Base-by-base conservation (phyloP, 2,329 filamentous ascomycete genomes). In the Tetracladium maxilliforme region DNA sequence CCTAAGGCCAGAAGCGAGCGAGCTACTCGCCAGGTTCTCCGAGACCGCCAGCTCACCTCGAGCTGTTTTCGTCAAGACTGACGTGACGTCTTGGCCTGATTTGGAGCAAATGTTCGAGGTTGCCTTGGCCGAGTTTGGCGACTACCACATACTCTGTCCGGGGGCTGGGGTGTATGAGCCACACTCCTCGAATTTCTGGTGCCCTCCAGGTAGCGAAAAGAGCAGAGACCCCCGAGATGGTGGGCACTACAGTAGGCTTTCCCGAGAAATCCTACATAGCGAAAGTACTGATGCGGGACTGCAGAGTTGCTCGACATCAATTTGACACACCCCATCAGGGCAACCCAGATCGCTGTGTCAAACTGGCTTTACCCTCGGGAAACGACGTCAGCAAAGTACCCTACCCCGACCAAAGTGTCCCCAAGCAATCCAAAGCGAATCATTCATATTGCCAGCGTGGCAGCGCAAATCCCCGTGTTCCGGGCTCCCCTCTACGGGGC, bases 291-390 rank as follows among this genome's bases (percentile, higher is more conserved):
- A n/a, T n/a, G n/a, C n/a, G n/a, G n/a, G n/a, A n/a, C n/a, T n/a
- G n/a, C n/a, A n/a, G n/a, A n/a, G n/a, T 9, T 21, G 16, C 24
- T 64, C 12, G 60, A 64, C 30, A 61, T 64, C 40, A 64, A 64
- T 31, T 30, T 65, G 24, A 58, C 54, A 1, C 61, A 64, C 35
- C 61, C 61, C 1, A 63, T 64, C 34, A 56, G 59, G 21, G 46
- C 51, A 7, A 63, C 58, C 2, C 59, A 64, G 32, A 42, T 64
- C 11, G 58, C 60, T 5, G 55, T 64, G 18, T 8, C 9, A 19
- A 8, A 8, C 9, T 19, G 18, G 18, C 8, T 19, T 8, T 8
- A n/a, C 8, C 8, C 8, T 8, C 8, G 18, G 18, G 18, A 19
- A n/a, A 19, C 11, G 18, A 19, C 9, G 18, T 19, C 18, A 19